phyloP scores from a whole-genome alignment of 169 alveolate species.

The Amoebophrya sp. region DNA sequence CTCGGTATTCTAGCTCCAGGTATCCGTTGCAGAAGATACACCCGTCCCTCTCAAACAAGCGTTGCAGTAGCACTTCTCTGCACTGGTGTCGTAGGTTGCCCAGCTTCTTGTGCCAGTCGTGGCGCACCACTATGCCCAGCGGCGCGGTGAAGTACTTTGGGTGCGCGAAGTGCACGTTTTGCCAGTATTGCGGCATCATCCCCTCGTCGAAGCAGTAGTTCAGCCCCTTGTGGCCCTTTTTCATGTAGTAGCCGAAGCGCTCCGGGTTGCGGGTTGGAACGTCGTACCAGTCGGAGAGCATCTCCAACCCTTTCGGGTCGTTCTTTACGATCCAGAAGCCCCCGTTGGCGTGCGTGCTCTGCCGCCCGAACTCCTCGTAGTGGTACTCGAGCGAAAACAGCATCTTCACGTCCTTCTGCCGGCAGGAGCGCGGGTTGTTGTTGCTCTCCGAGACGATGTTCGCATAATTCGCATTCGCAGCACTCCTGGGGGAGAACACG shows the following conservation, averaged over 20 bases:
- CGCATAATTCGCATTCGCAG: too few species aligned
- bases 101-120: constrained; percentile 2
- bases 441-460: too few species aligned
- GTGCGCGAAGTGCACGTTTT: not conserved
- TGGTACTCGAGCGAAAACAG: not conserved
- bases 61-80: not conserved
- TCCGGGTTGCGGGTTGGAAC: not conserved
- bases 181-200: not conserved
- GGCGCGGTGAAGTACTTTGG: not conserved
- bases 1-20: not conserved
- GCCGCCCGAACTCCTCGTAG: not conserved
- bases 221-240: not conserved
- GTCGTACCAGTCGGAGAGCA: not conserved
- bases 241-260: not conserved
- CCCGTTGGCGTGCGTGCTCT: not conserved
- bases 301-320: not conserved
- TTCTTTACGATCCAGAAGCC: not conserved
- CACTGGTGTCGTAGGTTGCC: not conserved
- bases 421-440: not conserved
- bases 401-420: not conserved
- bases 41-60: not conserved
- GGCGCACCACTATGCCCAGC: not conserved
- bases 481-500: too few species aligned
- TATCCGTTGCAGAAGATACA: not conserved
- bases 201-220: constrained; percentile 8